phyloP scores from a whole-genome alignment of 345 rosid species.

The Anastatica hierochuntica region DNA sequence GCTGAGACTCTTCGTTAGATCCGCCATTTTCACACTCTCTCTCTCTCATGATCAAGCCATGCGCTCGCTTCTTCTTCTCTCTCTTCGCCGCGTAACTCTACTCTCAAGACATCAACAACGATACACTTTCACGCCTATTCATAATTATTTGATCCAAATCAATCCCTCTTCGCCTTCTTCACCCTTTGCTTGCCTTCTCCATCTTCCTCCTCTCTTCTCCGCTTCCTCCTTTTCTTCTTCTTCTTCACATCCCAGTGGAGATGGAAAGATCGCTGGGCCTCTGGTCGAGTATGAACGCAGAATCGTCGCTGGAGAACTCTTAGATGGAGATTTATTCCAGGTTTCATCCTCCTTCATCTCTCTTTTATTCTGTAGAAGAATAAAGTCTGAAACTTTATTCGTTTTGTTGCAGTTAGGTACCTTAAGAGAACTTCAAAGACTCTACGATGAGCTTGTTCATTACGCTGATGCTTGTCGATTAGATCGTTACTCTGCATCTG shows the following conservation, averaged over 20 bases:
- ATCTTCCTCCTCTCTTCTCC: background rate
- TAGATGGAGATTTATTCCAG: conserved; percentile 85
- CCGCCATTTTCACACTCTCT: background rate
- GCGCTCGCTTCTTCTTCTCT: conserved; percentile 17
- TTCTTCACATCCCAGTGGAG: conserved; percentile 25
- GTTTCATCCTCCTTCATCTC: conserved; percentile 23
- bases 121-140: conserved; percentile 1
- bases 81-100: conserved; percentile 8
- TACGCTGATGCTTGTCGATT: conserved; percentile 72
- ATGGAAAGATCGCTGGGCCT: conserved; percentile 51
- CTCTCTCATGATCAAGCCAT: background rate
- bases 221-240: background rate
- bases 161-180: background rate
- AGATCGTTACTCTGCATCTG: conserved; percentile 77
- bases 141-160: conserved; percentile 3
- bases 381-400: conserved; percentile 1
- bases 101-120: conserved; percentile 13
- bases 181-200: background rate
- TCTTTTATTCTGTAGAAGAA: background rate
- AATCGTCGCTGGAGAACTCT: conserved; percentile 58
- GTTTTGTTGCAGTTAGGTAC: conserved; percentile 55
- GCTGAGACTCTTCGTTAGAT: background rate
- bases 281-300: conserved; percentile 73
- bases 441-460: conserved; percentile 71
- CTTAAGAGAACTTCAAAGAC: conserved; percentile 80